Base-by-base conservation (phyloP, 139 green algal genomes). In the Chlorella sp. region DNA sequence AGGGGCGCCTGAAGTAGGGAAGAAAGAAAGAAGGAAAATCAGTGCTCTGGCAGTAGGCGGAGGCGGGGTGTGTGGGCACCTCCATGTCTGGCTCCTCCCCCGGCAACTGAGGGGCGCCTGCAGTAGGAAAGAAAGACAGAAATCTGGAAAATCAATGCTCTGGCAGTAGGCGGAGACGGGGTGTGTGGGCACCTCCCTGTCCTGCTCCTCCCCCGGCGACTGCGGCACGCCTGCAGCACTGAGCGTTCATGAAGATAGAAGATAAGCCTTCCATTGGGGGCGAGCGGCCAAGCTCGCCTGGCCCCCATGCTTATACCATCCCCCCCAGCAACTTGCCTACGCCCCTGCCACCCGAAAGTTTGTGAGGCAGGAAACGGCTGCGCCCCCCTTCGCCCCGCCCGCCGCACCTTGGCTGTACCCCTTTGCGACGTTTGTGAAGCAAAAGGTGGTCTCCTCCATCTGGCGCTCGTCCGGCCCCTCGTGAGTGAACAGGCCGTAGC, bases 401-500 rank as follows among this genome's bases (percentile, higher is more conserved):
- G 48, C 48, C 48, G 48, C 60, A 89, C 91, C 79, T 66, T 85
- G 15, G 39, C 83, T 89, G 87, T 94, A 96, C 16, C 92, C 94
- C 21, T 66, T 26, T 0, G 85, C 94, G 40, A 95, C 85, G 40
- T 94, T 86, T 1, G 81, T 94, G 42, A 95, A 91, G 0, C 14
- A n/a, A 86, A 95, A 96, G 18, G 39, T 71, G 1, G 95, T 94
- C 28, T 92, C 64, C 34, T 86, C 69, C 85, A 96, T 91, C 90
- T 96, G 94, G 83, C 93, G 48, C 66, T 93, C 78, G 39, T 80
- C 94, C 42, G 95, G 95, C 0, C 95, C 95, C 15, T 86, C 79
- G 24, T 94, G 88, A n/a, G 91, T 91, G 78, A 97, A 96, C 75
- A 96, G 81, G 68, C 95, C 95, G 30, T 85, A 91, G 78, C 42